These are phyloP conservation scores for Mimosa bimucronata DNA, from an alignment of 306 rosid species.

Conservation along the genomic window DNA sequence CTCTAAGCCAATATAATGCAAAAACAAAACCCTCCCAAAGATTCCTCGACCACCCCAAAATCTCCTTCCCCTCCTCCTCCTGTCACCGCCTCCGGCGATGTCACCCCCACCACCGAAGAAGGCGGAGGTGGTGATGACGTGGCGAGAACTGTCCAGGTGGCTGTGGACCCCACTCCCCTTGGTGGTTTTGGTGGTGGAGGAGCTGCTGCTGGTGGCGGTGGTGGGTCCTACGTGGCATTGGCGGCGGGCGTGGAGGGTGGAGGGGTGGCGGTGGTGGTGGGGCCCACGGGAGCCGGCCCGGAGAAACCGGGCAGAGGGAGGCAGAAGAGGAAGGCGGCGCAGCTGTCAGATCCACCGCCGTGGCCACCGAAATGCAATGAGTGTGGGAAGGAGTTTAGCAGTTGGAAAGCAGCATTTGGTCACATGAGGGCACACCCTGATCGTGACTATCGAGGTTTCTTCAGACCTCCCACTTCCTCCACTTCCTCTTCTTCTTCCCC, in stretches of 20 bases:
- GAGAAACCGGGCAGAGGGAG: background rate
- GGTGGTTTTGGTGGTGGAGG: background rate
- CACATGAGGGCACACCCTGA: conserved; percentile 51
- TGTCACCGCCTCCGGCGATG: background rate
- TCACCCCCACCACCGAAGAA: background rate
- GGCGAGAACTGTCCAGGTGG: background rate
- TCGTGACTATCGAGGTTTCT: conserved; percentile 39
- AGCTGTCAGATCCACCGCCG: conserved; percentile 30
- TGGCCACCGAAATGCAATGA: conserved; percentile 37
- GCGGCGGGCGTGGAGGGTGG: background rate
- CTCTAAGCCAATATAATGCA: background rate
- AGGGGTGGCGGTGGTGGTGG: background rate
- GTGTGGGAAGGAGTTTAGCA: conserved; percentile 26
- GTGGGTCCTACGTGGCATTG: background rate
- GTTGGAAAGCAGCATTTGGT: conserved; percentile 51
- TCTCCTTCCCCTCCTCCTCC: background rate
- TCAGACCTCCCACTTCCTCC: conserved; percentile 36
- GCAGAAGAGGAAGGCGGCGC: conserved; percentile 25
- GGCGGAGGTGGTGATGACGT: background rate
- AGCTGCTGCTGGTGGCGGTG: background rate
- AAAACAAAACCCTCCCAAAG: background rate
- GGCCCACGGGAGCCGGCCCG: too few species aligned
- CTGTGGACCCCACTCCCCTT: background rate
- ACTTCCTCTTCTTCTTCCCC: background rate
- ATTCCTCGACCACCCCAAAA: background rate